Base-by-base conservation (phyloP, 495 filamentous ascomycete species). In the Barbatosphaeria neglecta region DNA sequence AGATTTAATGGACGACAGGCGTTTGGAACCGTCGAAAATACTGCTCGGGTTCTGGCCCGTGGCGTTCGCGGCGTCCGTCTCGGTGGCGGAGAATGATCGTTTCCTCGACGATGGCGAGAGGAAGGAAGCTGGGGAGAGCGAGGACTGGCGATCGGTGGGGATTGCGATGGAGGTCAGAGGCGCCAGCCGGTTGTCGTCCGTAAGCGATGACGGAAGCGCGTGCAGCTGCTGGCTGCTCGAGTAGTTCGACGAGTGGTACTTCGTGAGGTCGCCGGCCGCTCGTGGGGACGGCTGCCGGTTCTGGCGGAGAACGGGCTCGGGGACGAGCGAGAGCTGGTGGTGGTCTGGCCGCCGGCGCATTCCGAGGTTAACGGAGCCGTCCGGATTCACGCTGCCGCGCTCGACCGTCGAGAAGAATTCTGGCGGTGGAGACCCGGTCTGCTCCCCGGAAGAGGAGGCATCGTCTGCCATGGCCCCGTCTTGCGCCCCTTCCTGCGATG, bases 1-100 rank as follows among this genome's bases (percentile, higher is more conserved):
- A 3, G 85, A 87, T 25, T 80, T 87, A 41, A 92, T 92, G 2
- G 84, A 88, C 41, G 80, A 83, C 1, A 88, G 64, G 4, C 86
- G 77, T 43, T 81, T 81, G 2, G 71, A 54, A 37, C 61, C 57
- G 19, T 67, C 64, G 18, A 57, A 54, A 3, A 4, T 17, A 15
- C 50, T 33, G 20, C 18, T 61, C 55, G 18, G 48, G 19, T 45
- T 28, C 15, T 18, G 27, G 5, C 61, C 55, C 16, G 48, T 54
- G 23, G 50, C 52, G 27, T 56, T 54, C 23, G 56, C 54, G 6
- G 50, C 41, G 1, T 76, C 71, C 28, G 65, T 66, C 33, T 78
- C 75, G 13, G 71, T 64, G 8, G 72, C 64, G 2, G 82, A 83
- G 43, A 83, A 75, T 15, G 78, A 82, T 7, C 83, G 78, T 62